Conservation (phyloP, 306 rosid genomes). For the Gynostemma pentaphyllum region DNA sequence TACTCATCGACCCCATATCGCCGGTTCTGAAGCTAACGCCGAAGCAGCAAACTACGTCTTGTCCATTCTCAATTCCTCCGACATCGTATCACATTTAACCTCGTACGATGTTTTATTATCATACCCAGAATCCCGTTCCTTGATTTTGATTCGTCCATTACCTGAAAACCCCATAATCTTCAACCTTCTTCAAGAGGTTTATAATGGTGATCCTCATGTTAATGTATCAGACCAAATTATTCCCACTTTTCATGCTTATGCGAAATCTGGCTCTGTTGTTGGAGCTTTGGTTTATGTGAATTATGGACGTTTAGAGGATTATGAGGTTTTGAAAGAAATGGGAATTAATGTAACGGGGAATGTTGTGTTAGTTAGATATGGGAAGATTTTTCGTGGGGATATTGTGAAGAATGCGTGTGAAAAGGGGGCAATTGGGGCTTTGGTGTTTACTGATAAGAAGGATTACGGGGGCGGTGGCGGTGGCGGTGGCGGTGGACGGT, state of each 20-base stretch:
- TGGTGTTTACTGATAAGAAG: slow-evolving; percentile 51
- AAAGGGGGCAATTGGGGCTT: slow-evolving; percentile 48
- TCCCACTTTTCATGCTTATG: slow-evolving; percentile 60
- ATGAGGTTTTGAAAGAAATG: slow-evolving; percentile 20
- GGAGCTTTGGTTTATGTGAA: slow-evolving; percentile 45
- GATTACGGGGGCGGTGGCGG: slow-evolving; percentile 61
- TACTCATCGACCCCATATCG: slow-evolving; percentile 50
- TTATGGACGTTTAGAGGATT: slow-evolving; percentile 54
- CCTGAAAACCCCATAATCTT: slow-evolving; percentile 19
- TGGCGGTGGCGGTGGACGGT: slow-evolving; percentile 24
- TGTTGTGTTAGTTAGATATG: slow-evolving; percentile 42
- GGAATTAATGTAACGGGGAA: slow-evolving; percentile 38
- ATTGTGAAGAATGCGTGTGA: slow-evolving; percentile 38
- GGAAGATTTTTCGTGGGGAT: slow-evolving; percentile 50
- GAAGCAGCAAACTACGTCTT: slow-evolving; percentile 47
- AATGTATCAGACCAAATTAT: slow-evolving; percentile 30
- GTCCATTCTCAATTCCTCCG: slow-evolving; percentile 27
- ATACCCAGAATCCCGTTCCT: slow-evolving; percentile 39
- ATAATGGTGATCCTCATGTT: slow-evolving; percentile 43
- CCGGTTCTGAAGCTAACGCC: slow-evolving; percentile 51
- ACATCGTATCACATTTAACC: slow-evolving; percentile 29
- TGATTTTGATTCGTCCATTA: slow-evolving; percentile 24
- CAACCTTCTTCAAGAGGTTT: slow-evolving; percentile 27
- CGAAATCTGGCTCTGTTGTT: slow-evolving; percentile 41
- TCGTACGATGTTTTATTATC: slow-evolving; percentile 36